phyloP scores from a whole-genome alignment of 140 eudicot species.

The Ambrosia hybrid region DNA sequence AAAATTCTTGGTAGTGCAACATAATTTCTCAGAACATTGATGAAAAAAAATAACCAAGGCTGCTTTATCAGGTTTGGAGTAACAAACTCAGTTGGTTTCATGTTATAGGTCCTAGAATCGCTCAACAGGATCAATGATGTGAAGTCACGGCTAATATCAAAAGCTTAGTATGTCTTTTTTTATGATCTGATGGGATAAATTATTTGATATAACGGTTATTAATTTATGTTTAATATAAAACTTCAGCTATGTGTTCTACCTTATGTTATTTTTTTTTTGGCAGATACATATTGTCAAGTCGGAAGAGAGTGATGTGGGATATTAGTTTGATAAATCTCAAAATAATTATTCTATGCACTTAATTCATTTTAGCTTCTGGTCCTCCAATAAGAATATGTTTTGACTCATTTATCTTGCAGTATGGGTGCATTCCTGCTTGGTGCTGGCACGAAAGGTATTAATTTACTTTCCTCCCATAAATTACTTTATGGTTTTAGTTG shows the following conservation, averaged over 20 bases:
- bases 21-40: not conserved
- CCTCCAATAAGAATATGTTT: too few species aligned
- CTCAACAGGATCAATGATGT: constrained; percentile 64
- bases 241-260: constrained; percentile 18
- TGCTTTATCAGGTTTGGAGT: constrained; percentile 22
- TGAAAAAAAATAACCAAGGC: not conserved
- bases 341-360: constrained; percentile 60
- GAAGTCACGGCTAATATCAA: constrained; percentile 61
- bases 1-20: too few species aligned
- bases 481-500: too few species aligned
- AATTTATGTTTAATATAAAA: not conserved
- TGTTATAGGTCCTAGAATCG: constrained; percentile 66
- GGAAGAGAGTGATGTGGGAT: constrained; percentile 72
- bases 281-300: constrained; percentile 71
- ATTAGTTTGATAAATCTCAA: constrained; percentile 44
- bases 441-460: too few species aligned
- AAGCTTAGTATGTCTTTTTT: constrained; percentile 62
- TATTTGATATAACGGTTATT: not conserved
- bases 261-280: too few species aligned
- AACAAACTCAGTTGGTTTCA: constrained; percentile 22
- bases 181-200: constrained; percentile 16
- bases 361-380: too few species aligned
- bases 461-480: too few species aligned
- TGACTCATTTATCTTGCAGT: too few species aligned
- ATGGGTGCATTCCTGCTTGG: too few species aligned